These are phyloP conservation scores for Alternaria sp. DNA, from an alignment of 2,329 filamentous ascomycete species.

Conservation along the genomic window DNA sequence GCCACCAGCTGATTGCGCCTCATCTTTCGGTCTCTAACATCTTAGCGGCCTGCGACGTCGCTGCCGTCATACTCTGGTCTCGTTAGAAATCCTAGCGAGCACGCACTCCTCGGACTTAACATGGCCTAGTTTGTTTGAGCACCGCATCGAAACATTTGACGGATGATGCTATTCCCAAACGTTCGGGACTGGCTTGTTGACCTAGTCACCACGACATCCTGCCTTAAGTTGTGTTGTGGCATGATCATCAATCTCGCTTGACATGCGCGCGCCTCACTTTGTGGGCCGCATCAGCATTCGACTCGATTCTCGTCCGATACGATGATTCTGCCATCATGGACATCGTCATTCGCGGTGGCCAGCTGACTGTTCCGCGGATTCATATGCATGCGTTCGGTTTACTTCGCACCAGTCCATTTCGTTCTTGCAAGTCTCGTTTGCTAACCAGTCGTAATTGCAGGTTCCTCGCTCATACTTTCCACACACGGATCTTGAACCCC, in stretches of 20 bases:
- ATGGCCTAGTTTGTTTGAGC: constrained; percentile 8
- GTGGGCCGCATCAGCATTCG: constrained; percentile 16
- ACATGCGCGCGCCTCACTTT: constrained; percentile 32
- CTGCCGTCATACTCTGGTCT: constrained; percentile 20
- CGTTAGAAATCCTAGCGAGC: constrained; percentile 9
- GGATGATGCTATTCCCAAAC: constrained; percentile 8
- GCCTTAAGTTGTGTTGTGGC: constrained; percentile 8
- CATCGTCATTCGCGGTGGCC: constrained; percentile 21
- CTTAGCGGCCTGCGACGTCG: constrained; percentile 34
- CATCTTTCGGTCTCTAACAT: constrained; percentile 30
- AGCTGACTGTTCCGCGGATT: constrained; percentile 37
- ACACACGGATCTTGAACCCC: constrained; percentile 53
- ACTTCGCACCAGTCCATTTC: constrained; percentile 35
- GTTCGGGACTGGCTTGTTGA: constrained; percentile 4
- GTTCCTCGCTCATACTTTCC: constrained; percentile 57
- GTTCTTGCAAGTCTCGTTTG: constrained; percentile 25
- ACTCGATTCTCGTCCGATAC: constrained; percentile 12
- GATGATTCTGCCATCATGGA: constrained; percentile 6
- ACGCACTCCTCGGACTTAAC: constrained; percentile 4
- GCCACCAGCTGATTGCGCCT: constrained; percentile 34
- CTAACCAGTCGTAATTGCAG: constrained; percentile 48
- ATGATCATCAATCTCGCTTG: constrained; percentile 19
- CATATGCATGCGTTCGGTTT: constrained; percentile 28
- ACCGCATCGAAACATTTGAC: constrained; percentile 11
- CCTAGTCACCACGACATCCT: constrained; percentile 8